Evolutionary conservation across 2,329 filamentous ascomycete genomes (phyloP).

Genomic region (Aureobasidium sp.): DNA sequence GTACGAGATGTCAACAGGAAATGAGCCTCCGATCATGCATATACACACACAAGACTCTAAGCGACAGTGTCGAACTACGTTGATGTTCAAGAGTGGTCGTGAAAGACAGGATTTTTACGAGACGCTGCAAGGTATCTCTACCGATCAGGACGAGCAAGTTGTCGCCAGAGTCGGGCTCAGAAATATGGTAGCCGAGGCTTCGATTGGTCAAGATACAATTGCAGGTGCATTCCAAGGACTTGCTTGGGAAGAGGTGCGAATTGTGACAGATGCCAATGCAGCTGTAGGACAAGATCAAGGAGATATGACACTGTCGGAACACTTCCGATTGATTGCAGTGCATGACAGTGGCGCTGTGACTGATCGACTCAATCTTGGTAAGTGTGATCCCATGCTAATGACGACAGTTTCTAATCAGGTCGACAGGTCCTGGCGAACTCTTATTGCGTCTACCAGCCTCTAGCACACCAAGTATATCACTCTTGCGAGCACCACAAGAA

Average conservation of each 20-base stretch:
- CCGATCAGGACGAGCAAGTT: slow-evolving; percentile 74
- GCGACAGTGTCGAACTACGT: slow-evolving; percentile 74
- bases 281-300: slow-evolving; percentile 62
- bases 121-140: slow-evolving; percentile 75
- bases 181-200: background rate
- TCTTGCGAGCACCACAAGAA: slow-evolving; percentile 77
- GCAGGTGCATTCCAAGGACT: slow-evolving; percentile 43
- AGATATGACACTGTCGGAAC: slow-evolving; percentile 79
- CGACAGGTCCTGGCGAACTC: slow-evolving; percentile 47
- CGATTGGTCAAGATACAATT: slow-evolving; percentile 1
- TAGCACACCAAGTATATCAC: slow-evolving; percentile 63
- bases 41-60: slow-evolving; percentile 74
- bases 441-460: slow-evolving; percentile 47
- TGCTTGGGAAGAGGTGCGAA: slow-evolving; percentile 71
- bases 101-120: slow-evolving; percentile 78
- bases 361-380: slow-evolving; percentile 82
- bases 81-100: slow-evolving; percentile 77
- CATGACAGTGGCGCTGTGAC: slow-evolving; percentile 82
- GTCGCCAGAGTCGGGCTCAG: slow-evolving; percentile 66
- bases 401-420: background rate
- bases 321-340: slow-evolving; percentile 78
- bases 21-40: slow-evolving; percentile 75
- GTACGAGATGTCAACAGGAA: slow-evolving; percentile 72
- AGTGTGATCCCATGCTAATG: slow-evolving; percentile 24
- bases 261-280: slow-evolving; percentile 76